phyloP scores from a whole-genome alignment of 2,329 filamentous ascomycete species.

The Niveomyces coronatus region DNA sequence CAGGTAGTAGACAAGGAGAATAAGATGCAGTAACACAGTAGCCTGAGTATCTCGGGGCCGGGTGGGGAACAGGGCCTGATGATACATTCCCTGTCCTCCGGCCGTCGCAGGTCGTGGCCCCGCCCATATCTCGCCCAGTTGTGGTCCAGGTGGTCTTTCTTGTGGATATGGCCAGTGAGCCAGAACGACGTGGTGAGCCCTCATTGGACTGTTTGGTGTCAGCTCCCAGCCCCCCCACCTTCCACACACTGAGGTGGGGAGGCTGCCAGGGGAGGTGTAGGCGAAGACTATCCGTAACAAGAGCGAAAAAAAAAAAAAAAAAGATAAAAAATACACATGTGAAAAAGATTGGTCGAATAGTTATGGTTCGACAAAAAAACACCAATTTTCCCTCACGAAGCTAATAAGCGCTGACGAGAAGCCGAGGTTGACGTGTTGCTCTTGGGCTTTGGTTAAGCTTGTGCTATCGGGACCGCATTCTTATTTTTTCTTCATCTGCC shows the following conservation, averaged over 20 bases:
- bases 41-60: background rate
- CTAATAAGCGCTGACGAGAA: too few relatives aligned
- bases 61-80: slow-evolving; percentile 7
- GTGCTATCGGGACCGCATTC: too few relatives aligned
- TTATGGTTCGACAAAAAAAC: too few relatives aligned
- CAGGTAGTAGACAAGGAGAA: too few relatives aligned
- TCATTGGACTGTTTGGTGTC: slow-evolving; percentile 9
- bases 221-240: slow-evolving; percentile 7
- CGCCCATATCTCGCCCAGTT: slow-evolving; percentile 9
- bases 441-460: too few relatives aligned
- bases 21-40: background rate
- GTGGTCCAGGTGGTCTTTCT: slow-evolving; percentile 5
- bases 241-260: too few relatives aligned
- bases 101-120: slow-evolving; percentile 8
- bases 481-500: too few relatives aligned
- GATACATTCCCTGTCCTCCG: slow-evolving; percentile 5
- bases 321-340: too few relatives aligned
- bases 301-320: background rate
- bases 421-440: too few relatives aligned
- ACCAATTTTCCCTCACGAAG: too few relatives aligned
- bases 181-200: slow-evolving; percentile 10
- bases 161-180: slow-evolving; percentile 9
- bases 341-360: too few relatives aligned
- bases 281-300: background rate
- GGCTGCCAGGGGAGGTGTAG: too few relatives aligned